A percentile compares a stretch with the other conserved stretches of the same genome.
These are phyloP conservation scores for Cercospora sp. DNA, from an alignment of 2,329 filamentous ascomycete species.

Conservation along the genomic window DNA sequence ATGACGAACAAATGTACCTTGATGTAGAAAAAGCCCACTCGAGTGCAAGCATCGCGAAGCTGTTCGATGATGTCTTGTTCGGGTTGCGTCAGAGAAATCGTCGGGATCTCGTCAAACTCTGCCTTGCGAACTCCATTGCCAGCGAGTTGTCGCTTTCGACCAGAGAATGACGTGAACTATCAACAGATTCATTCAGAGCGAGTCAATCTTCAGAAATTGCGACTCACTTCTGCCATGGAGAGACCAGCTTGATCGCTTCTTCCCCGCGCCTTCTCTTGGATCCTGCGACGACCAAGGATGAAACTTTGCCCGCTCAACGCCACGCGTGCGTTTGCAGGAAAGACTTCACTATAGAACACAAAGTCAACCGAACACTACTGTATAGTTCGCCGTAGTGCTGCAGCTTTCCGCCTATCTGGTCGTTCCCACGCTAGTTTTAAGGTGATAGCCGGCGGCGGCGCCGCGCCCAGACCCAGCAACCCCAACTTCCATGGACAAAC, in stretches of 20 bases:
- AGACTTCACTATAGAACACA: background rate
- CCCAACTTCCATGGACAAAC: conserved; percentile 11
- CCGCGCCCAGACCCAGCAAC: background rate
- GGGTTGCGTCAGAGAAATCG: conserved; percentile 24
- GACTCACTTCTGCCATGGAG: conserved; percentile 6
- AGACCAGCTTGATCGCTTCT: background rate
- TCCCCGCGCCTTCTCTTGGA: background rate
- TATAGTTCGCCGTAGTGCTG: background rate
- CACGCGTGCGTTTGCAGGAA: background rate
- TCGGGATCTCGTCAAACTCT: conserved; percentile 30
- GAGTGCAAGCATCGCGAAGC: conserved; percentile 28
- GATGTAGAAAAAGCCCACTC: conserved; percentile 33
- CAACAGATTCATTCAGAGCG: background rate
- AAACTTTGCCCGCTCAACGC: background rate
- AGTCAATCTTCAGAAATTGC: background rate
- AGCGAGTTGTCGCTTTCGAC: conserved; percentile 26
- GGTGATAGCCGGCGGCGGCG: background rate
- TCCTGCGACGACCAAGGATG: background rate
- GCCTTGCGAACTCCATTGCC: conserved; percentile 28
- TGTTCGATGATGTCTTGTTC: conserved; percentile 24
- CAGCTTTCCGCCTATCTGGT: background rate
- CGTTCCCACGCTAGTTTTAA: background rate
- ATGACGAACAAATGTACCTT: conserved; percentile 14
- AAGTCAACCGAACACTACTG: background rate
- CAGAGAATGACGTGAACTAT: conserved; percentile 28